Base-by-base conservation (phyloP, 208 protist species). In the Trypanosoma boissoni region DNA sequence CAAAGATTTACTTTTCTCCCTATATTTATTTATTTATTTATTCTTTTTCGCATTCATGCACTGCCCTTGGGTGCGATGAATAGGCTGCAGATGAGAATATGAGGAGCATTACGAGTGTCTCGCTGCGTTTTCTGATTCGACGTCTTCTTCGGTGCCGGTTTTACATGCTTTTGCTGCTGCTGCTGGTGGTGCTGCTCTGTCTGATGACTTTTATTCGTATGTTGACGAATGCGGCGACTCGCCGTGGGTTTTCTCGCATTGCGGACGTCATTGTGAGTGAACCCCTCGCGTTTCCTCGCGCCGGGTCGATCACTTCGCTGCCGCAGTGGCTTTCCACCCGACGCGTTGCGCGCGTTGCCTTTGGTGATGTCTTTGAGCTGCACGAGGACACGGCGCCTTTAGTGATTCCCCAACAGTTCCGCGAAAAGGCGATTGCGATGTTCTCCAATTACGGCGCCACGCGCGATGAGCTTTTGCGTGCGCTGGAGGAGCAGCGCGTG, bases 401-500 rank as follows among this genome's bases (percentile, higher is more conserved):
- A 7, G 4, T 12, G 1, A 54, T 79, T 29, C 62, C 55, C 2
- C 31, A 31, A 2, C 21, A 10, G 7, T 80, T 80, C 42, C 43
- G 26, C 6, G 18, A 14, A 5, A 62, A 20, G 23, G 69, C 62
- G 2, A 14, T 56, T 16, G 4, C n/a, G 1, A 67, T 80, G 58
- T 80, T 77, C 44, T 44, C 54, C 24, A 57, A 41, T 24, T 73
- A 53, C 54, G 39, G 31, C 0, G 69, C 58, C 7, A 61, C 52
- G 20, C 53, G 21, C 3, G 34, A 54, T 14, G 29, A 34, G 37
- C 21, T 55, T 9, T 39, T 68, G 27, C 18, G 28, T 9, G 39
- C 29, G 7, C 1, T 80, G 4, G 65, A 66, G 43, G 16, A 32
- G n/a, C 74, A 80, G 49, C 14, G 7, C 2, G 31, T 80, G 18